Evolutionary conservation across 345 rosid species (phyloP), one percentile per base, ranked within the genome.

Genomic region (Combretum micranthum): DNA sequence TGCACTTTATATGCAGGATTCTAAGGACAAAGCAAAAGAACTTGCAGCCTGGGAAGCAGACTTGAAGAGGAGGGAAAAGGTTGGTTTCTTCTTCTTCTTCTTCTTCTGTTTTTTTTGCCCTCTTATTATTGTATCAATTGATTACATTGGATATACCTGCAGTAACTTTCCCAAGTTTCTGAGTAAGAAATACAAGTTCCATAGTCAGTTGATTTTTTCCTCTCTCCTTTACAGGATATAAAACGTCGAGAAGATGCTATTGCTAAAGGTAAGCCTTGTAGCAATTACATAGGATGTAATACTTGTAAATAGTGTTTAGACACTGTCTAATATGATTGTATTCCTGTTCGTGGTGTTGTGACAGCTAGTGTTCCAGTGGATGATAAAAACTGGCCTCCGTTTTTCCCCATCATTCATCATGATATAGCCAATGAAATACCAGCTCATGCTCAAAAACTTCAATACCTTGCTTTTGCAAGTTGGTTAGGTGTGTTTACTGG

Each of bases 371-470:
- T 83, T 39, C 74, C 83, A 20, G 48, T 65, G 10, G 87, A 84
- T 66, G 81, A 84, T 61, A 90, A 80, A 73, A 94, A 87, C 64
- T 94, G 97, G 95, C 99, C 99, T 15, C 96, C 97, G 1, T 70
- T 84, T 66, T 94, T 85, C 58, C 99, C 99, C 52, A 84, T 94
- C 47, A 94, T 94, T 54, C 99, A 90, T 70, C 99, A 94, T 68
- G 99, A 94, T 68, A 86, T 94, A 57, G 81, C 97, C 22, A 94
- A 85, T 42, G 99, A 94, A 73, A 90, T 87, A 73, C 99, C 97
- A 13, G 80, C 82, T 60, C 86, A 86, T 75, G 96, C 90, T n/a
- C 99, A 94, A 42, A 86, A 80, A 77, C 75, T 87, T 63, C 99
- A 94, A 70, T 94, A 94, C 73, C 77, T 94, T 63, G 99, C 99